Percentiles rank a stretch among this genome's conserved stretches.
Conservation (phyloP, 306 rosid species). For the Ziziphus jujuba region DNA sequence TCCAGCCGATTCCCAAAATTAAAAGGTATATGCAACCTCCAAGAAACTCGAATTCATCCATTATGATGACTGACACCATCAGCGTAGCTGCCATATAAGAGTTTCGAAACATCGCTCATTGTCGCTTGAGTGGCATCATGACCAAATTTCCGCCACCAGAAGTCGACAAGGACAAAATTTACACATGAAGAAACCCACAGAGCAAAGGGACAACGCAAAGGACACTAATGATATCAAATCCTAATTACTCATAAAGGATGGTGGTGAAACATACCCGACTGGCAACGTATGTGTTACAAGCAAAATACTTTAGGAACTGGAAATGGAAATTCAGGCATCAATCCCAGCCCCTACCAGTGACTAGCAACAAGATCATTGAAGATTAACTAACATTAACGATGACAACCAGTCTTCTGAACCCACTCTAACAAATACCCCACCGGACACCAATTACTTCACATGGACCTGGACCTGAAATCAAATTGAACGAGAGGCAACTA, state of each 20-base stretch:
- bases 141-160: slow-evolving; percentile 44
- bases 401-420: slow-evolving; percentile 35
- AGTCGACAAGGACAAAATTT: slow-evolving; percentile 37
- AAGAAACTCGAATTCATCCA: slow-evolving; percentile 18
- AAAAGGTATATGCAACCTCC: slow-evolving; percentile 24
- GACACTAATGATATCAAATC: slow-evolving; percentile 20
- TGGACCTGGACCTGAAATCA: slow-evolving; percentile 34
- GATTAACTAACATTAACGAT: slow-evolving; percentile 26
- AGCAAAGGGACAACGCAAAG: slow-evolving; percentile 15
- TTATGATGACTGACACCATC: slow-evolving; percentile 15
- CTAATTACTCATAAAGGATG: slow-evolving; percentile 14
- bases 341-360: slow-evolving; percentile 37
- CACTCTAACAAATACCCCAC: slow-evolving; percentile 42
- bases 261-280: slow-evolving; percentile 14
- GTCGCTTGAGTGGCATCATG: slow-evolving; percentile 49
- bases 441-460: slow-evolving; percentile 29
- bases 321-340: slow-evolving; percentile 29
- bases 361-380: slow-evolving; percentile 32
- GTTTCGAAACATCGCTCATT: slow-evolving; percentile 21
- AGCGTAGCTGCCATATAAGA: slow-evolving; percentile 19
- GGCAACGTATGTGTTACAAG: slow-evolving; percentile 25
- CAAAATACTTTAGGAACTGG: slow-evolving; percentile 38
- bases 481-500: slow-evolving; percentile 10
- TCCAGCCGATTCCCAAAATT: slow-evolving; percentile 26
- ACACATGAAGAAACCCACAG: slow-evolving; percentile 29